Evolutionary conservation across 768 basidiomycete species (phyloP).

Genomic region (Suillus placidus): DNA sequence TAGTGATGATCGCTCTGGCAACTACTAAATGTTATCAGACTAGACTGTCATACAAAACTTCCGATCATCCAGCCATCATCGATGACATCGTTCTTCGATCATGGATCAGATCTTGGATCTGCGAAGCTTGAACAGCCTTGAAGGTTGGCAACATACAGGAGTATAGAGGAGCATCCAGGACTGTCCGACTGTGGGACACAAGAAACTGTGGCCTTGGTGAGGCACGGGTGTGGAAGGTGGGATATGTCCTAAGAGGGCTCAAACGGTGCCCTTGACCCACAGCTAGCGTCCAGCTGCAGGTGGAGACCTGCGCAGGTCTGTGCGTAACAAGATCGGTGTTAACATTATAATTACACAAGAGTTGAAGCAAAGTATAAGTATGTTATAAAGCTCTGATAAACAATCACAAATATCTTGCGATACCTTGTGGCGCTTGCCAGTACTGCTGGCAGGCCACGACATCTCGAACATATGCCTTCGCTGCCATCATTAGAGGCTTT

Average conservation of each 20-base stretch:
- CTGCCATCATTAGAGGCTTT: constrained; percentile 47
- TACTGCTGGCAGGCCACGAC: neutral
- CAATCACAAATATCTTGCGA: neutral
- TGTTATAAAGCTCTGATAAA: neutral
- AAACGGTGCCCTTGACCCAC: neutral
- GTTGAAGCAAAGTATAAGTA: too few species aligned
- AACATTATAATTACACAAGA: too few species aligned
- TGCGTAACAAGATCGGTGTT: neutral
- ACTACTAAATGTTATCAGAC: neutral
- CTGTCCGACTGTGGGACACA: neutral
- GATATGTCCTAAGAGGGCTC: neutral
- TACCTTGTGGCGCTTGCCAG: too few species aligned
- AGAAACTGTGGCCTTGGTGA: neutral
- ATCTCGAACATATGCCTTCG: constrained; percentile 6
- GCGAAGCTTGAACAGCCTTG: neutral
- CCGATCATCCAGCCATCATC: neutral
- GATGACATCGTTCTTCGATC: too few species aligned
- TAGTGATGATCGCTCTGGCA: neutral
- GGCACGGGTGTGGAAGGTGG: neutral
- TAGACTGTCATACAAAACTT: neutral
- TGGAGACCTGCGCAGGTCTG: neutral
- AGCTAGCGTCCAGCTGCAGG: neutral
- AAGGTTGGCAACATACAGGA: neutral
- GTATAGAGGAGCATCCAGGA: neutral
- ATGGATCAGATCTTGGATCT: too few species aligned